Evolutionary conservation across 1,284 basidiomycete species (phyloP).

Genomic region (Exobasidium cylindrosporum): DNA sequence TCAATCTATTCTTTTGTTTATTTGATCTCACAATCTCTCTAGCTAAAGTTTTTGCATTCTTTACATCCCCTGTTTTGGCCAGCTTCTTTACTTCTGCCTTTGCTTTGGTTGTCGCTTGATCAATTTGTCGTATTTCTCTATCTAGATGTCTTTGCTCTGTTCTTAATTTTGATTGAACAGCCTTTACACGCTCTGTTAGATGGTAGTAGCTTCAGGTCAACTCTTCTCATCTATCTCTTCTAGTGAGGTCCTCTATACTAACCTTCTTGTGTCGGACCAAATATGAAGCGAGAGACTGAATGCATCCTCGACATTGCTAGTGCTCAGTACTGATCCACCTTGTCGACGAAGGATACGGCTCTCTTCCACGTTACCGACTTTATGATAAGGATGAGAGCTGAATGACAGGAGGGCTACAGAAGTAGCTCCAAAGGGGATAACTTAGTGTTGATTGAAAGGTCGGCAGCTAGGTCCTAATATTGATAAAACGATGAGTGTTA

Average conservation of each 20-base stretch:
- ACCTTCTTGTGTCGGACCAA: slow-evolving; percentile 91
- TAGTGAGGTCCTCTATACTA: slow-evolving; percentile 8
- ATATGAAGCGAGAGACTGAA: slow-evolving; percentile 81
- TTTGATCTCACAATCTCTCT: slow-evolving; percentile 89
- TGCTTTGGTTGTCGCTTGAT: slow-evolving; percentile 76
- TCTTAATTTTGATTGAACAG: slow-evolving; percentile 45
- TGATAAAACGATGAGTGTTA: no score
- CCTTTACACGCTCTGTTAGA: slow-evolving; percentile 55
- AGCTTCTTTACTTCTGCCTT: slow-evolving; percentile 81
- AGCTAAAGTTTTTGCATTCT: slow-evolving; percentile 86
- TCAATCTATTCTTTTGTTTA: slow-evolving; percentile 88
- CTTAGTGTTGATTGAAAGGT: no score
- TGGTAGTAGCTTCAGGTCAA: not conserved
- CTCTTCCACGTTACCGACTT: no score
- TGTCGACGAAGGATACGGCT: no score
- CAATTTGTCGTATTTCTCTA: slow-evolving; percentile 64
- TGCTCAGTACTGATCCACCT: no score
- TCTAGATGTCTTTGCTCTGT: slow-evolving; percentile 47
- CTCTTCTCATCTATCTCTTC: no score
- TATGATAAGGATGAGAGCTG: no score
- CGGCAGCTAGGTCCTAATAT: no score
- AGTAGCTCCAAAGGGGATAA: no score
- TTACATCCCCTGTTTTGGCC: slow-evolving; percentile 84
- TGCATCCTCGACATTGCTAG: no score
- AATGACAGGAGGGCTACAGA: no score